Evolutionary conservation across 108 stramenopile genomes (phyloP).

Genomic region (Nitzschia sp.): DNA sequence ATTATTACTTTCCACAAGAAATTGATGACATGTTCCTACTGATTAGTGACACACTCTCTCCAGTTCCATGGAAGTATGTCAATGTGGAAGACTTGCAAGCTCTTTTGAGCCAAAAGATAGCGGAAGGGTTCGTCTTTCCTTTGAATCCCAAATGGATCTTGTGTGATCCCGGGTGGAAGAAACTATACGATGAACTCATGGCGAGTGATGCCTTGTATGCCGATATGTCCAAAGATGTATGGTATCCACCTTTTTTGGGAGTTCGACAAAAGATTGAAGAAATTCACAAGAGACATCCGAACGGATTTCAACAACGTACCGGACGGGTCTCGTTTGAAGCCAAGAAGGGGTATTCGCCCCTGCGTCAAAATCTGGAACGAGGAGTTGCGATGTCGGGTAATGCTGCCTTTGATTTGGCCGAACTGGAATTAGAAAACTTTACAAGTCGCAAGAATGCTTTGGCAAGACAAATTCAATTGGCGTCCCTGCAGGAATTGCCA

Average conservation of each 20-base stretch:
- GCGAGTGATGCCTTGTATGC: conserved; percentile 45
- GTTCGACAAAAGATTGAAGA: conserved; percentile 61
- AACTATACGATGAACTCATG: conserved; percentile 64
- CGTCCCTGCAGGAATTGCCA: conserved; percentile 9
- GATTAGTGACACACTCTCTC: conserved; percentile 47
- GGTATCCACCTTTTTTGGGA: conserved; percentile 58
- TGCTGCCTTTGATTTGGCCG: conserved; percentile 37
- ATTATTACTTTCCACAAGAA: conserved; percentile 80
- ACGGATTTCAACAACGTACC: conserved; percentile 40
- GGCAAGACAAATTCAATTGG: conserved; percentile 23
- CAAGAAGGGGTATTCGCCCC: conserved; percentile 18
- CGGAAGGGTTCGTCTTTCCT: conserved; percentile 69
- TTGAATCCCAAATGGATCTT: conserved; percentile 75
- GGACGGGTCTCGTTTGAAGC: conserved; percentile 7
- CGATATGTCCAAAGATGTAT: conserved; percentile 51
- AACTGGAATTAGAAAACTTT: conserved; percentile 38
- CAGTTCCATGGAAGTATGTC: conserved; percentile 63
- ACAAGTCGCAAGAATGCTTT: conserved; percentile 19
- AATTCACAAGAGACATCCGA: conserved; percentile 53
- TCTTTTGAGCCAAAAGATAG: conserved; percentile 52
- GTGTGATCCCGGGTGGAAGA: conserved; percentile 75
- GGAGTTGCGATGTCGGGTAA: conserved; percentile 32
- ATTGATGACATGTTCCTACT: conserved; percentile 71
- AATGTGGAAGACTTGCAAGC: conserved; percentile 54
- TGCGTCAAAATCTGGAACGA: conserved; percentile 26